Base-by-base conservation (phyloP, 2,329 filamentous ascomycete species). In the Ophiostoma triangulosporum region DNA sequence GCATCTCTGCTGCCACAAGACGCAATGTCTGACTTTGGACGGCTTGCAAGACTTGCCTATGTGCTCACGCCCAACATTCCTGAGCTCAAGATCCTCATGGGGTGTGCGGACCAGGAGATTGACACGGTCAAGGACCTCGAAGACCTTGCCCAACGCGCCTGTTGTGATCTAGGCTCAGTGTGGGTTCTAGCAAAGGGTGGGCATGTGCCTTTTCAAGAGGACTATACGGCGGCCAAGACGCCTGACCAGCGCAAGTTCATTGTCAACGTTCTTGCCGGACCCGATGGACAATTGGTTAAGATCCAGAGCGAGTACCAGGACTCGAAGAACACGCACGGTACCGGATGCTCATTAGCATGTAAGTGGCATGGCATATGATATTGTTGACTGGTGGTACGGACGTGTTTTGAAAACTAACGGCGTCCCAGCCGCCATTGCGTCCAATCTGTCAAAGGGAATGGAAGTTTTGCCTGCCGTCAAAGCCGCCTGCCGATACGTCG, bases 271-370 rank as follows among this genome's bases (percentile, higher is more conserved):
- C 74, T 95, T 5, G 80, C 80, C 43, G 85, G 87, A 6, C 68
- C 67, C 0, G 74, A 74, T 0, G 54, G 52, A 0, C 66, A 76
- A n/a, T 66, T 76, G 0, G 72, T 80, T 1, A 70, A 80, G 36
- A 76, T 95, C 49, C 76, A 89, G 65, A 86, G 80, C 36, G 73
- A 75, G 4, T 96, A 85, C 63, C 74, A 88, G 57, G 69, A 74
- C 9, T 88, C 84, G 8, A 83, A 74, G 56, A 91, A 91, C 63
- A 97, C 91, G 0, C 93, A 98, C 63, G 93, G 93, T 1, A 97
- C 93, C 0, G 93, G 93, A 4, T 98, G 93, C 64, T 94, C 89
- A 9, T 75, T 97, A 56, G 93, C 93, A 38, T 95, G 83, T 86
- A 67, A 71, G 81, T 43, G 20, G 17, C 38, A 7, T 14, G 12